Conservation (phyloP, 2,329 filamentous ascomycete genomes). For the Penicillium sp. region DNA sequence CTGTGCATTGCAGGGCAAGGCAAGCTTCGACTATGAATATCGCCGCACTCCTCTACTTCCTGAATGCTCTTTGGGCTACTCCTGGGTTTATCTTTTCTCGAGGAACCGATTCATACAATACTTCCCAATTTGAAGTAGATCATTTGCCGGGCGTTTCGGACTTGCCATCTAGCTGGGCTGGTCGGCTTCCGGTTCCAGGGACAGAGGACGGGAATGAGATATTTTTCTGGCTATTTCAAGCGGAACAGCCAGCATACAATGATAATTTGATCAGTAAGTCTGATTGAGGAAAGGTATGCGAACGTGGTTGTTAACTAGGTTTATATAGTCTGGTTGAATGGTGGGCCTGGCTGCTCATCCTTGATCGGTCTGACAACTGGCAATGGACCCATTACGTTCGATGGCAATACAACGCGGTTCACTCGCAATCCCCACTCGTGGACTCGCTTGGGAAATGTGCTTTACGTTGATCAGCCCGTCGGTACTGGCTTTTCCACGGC, state of each 20-base stretch:
- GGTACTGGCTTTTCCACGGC: constrained; percentile 38
- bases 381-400: constrained; percentile 36
- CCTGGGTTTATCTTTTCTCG: constrained; percentile 11
- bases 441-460: constrained; percentile 35
- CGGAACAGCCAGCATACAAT: constrained; percentile 31
- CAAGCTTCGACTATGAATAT: constrained; percentile 23
- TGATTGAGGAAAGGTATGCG: not conserved
- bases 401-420: constrained; percentile 28
- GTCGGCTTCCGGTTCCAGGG: constrained; percentile 33
- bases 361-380: constrained; percentile 35
- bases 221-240: constrained; percentile 41
- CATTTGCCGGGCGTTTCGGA: constrained; percentile 30
- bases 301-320: constrained; percentile 5
- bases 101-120: constrained; percentile 1
- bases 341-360: constrained; percentile 39
- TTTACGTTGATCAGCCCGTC: constrained; percentile 41
- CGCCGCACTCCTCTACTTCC: constrained; percentile 20
- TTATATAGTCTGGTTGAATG: constrained; percentile 38
- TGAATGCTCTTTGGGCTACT: constrained; percentile 22
- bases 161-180: constrained; percentile 37
- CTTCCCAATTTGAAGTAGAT: constrained; percentile 30
- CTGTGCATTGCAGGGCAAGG: not conserved
- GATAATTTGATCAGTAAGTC: constrained; percentile 37
- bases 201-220: constrained; percentile 30
- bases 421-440: constrained; percentile 29